Base-by-base conservation (phyloP, 495 filamentous ascomycete genomes). In the Penicillium pancosmium region DNA sequence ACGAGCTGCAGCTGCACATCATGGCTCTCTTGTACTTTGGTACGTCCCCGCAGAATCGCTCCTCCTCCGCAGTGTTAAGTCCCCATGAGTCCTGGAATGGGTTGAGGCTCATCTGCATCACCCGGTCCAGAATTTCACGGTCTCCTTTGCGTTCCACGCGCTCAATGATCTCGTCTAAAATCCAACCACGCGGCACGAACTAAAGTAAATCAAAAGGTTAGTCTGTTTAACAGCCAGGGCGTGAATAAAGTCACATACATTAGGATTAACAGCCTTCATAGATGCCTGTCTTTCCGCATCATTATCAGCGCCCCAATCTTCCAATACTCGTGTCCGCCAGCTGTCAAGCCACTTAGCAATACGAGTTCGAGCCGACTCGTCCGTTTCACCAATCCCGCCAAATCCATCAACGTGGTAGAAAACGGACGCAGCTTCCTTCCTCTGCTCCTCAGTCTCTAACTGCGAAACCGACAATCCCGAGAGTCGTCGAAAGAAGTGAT, bases 201-300 rank as follows among this genome's bases (percentile, higher is more conserved):
- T 84, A 57, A 16, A 18, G 19, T 19, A 15, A 33, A 15, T 5
- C 7, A 48, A 5, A 27, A 13, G 18, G 46, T 12, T 9, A 48
- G 46, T 12, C 8, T 27, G 10, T 48, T 27, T 13, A 5, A 38
- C 4, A 38, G 15, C 0, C 36, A 5, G 11, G 11, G 12, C 11
- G 36, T 2, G 36, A 38, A 38, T 4, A n/a, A 38, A 2, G 2
- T 13, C 5, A 38, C 70, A 68, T 66, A 85, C 82, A 27, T 89
- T 96, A 19, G 94, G 94, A 66, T 98, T 98, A 5, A 91, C 86
- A 7, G 73, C 76, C 74, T 88, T 91, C 94, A 98, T 98, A 19
- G 75, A 82, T 1, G 53, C 66, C 60, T 86, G 82, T 47, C 94
- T 75, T 55, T 88, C 84, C 27, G 68, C 73, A 43, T 95, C 89